Conservation (phyloP, 805 yeast genomes). For the Cyberlindnera meyerae region DNA sequence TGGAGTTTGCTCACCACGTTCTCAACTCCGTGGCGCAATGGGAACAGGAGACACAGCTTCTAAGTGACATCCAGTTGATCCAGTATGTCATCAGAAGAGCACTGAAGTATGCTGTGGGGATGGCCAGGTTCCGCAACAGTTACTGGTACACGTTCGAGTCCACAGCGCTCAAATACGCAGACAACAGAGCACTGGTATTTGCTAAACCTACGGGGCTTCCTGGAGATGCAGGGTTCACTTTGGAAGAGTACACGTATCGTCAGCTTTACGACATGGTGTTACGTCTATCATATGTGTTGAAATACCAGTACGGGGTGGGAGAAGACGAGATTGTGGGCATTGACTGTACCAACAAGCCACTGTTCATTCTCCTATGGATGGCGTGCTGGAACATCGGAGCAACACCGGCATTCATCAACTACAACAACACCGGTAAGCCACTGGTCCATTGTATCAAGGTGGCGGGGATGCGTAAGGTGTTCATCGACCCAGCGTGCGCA, state of each 20-base stretch:
- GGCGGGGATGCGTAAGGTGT: conserved; percentile 57
- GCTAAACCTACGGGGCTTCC: conserved; percentile 32
- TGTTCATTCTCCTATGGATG: conserved; percentile 75
- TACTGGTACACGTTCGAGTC: conserved; percentile 68
- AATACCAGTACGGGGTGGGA: conserved; percentile 56
- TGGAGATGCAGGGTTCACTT: conserved; percentile 50
- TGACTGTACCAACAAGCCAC: conserved; percentile 77
- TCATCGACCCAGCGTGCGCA: conserved; percentile 70
- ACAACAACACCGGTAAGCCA: conserved; percentile 68
- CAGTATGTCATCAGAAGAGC: conserved; percentile 21
- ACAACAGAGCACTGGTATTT: conserved; percentile 59
- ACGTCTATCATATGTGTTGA: conserved; percentile 60
- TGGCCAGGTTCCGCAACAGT: conserved; percentile 28
- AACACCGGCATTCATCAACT: conserved; percentile 79
- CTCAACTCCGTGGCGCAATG: not conserved
- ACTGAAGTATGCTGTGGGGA: conserved; percentile 9
- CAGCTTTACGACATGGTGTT: conserved; percentile 65
- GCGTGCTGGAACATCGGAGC: conserved; percentile 93
- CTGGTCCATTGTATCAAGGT: conserved; percentile 75
- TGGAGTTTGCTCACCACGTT: conserved; percentile 2
- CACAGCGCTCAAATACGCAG: conserved; percentile 43
- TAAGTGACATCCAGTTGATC: conserved; percentile 16
- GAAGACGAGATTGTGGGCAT: conserved; percentile 68
- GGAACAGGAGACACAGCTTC: conserved; percentile 10
- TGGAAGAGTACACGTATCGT: conserved; percentile 63